Evolutionary conservation across 1,284 basidiomycete genomes (phyloP), one percentile per base, ranked within the genome.

Genomic region (Acaromyces ingoldii): DNA sequence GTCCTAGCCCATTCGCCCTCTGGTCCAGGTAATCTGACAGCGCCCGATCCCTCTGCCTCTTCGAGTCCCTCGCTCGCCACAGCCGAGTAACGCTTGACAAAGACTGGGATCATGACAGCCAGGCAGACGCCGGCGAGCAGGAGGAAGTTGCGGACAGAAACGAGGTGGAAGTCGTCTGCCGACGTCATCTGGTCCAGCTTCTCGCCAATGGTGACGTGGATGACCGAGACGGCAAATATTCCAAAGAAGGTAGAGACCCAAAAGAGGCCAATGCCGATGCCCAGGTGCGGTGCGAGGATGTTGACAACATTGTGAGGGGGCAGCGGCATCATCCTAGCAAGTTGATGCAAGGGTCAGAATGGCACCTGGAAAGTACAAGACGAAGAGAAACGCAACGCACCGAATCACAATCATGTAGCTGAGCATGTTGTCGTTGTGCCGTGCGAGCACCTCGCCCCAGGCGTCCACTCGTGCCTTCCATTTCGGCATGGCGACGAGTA

Each of bases 161-260:
- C 83, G 47, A 97, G 81, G 73, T 92, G 85, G 76, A 97, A 96
- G 75, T 96, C 92, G 34, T 84, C 87, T 0, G 91, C 81, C 34
- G 84, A 85, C 3, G 92, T 92, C 91, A 98, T 96, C 60, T 91
- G 84, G 66, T 96, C 92, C 26, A 98, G 81, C 42, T 77, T 76
- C 36, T 88, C 86, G 2, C 93, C 93, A 60, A 98, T 93, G 11
- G 90, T 91, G 0, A 89, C 91, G 75, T 98, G 93, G 68, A 98
- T 97, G 58, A 93, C 87, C 0, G 84, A 85, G 33, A 92, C 87
- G 40, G 91, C 91, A 49, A 91, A 82, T 63, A 96, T 90, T 26
- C 92, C 93, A 29, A 95, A 80, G 76, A 88, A 91, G 0, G 90
- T 91, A 63, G 85, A 87, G 46, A 83, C 78, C 91, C 91, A 98